Base-by-base conservation (phyloP, 371 early-diverging fungal genomes). In the Choanephora cucurbitarum region DNA sequence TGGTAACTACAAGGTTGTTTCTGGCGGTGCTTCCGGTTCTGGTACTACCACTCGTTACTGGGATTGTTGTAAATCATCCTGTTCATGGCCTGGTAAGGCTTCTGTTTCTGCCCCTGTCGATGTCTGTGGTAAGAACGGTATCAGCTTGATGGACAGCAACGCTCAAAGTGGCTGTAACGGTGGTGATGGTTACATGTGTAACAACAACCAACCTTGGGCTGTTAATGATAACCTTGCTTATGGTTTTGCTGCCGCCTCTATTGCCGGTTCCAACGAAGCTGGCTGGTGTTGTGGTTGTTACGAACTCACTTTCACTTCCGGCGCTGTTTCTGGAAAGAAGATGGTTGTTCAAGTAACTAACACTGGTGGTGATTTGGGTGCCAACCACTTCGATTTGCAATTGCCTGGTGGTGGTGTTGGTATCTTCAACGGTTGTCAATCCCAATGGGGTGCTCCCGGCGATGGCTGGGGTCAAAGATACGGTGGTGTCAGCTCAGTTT, bases 331-430 rank as follows among this genome's bases (percentile, higher is more conserved):
- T 5, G 77, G 77, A 47, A 75, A 77, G 55, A 67, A 53, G 32
- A 53, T 77, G 60, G 70, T 77, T 42, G 77, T 75, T 19, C 77
- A 77, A 44, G 60, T 70, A 14, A 75, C 74, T 17, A 77, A 77
- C 57, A 70, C 69, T 22, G 77, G 77, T 51, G 63, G 66, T 33
- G 77, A 77, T 44, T 37, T 67, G 2, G 65, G 65, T 15, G 41
- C 34, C 21, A 67, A 64, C 34, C 70, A 75, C 40, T 77, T 77
- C 52, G 77, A 77, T 55, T 42, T 77, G 22, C 67, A 66, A 17
- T 59, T 77, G 15, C 77, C 77, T 43, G 77, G 77, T 15, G 75
- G 75, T 28, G 77, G 77, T 40, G 70, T 77, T 22, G 77, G 77
- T 49, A 44, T 65, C 11, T 75, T 64, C 50, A 69, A 75, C 42